A percentile compares a stretch with the other conserved stretches of the same genome.
Conservation (phyloP, 495 filamentous ascomycete species). For the Collariella sp. region DNA sequence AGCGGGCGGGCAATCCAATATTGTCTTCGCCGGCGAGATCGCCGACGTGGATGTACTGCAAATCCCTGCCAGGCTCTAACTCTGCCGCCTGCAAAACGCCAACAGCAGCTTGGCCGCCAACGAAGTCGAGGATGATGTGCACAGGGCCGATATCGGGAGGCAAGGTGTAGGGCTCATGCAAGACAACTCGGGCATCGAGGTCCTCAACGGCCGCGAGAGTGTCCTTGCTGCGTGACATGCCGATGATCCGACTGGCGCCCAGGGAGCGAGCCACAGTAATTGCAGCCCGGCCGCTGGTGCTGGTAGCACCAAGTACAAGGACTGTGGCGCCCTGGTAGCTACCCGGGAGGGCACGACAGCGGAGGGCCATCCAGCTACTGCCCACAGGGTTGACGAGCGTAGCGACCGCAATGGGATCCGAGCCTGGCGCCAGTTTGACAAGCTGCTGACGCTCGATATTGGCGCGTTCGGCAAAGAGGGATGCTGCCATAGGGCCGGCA, state of each 20-base stretch:
- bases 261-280: conserved; percentile 4
- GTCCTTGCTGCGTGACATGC: conserved; percentile 4
- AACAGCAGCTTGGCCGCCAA: neutral
- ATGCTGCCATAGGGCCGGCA: neutral
- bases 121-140: conserved; percentile 6
- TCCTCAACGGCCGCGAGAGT: neutral
- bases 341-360: conserved; percentile 2
- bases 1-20: conserved; percentile 4
- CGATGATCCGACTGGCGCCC: conserved; percentile 3
- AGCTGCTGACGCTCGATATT: conserved; percentile 4
- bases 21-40: conserved; percentile 6
- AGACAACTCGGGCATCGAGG: conserved; percentile 2
- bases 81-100: neutral
- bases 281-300: conserved; percentile 5
- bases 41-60: conserved; percentile 11
- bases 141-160: neutral
- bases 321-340: conserved; percentile 4
- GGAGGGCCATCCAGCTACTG: conserved; percentile 10
- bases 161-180: conserved; percentile 1
- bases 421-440: neutral
- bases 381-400: conserved; percentile 8
- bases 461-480: conserved; percentile 7
- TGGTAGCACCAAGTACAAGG: conserved; percentile 3
- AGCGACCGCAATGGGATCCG: conserved; percentile 2
- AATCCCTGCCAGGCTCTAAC: conserved; percentile 1